Conservation (phyloP, 345 rosid species). For the Hirschfeldia incana region DNA sequence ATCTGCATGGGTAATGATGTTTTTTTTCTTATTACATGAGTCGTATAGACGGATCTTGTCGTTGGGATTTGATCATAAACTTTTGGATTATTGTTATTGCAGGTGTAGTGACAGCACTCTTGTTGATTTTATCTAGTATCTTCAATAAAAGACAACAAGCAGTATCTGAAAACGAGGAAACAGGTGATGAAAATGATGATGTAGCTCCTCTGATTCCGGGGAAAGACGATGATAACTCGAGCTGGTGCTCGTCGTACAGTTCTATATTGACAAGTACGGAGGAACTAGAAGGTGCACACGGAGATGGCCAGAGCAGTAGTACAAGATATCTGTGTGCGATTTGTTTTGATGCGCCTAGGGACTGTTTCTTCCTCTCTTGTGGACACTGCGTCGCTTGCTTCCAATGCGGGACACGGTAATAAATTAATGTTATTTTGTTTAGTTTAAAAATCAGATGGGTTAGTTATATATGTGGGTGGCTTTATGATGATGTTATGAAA, state of each 20-base stretch:
- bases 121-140: slow-evolving; percentile 59
- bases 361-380: slow-evolving; percentile 98
- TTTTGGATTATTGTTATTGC: slow-evolving; percentile 15
- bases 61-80: background rate
- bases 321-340: slow-evolving; percentile 93
- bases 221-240: slow-evolving; percentile 87
- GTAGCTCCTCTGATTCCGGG: slow-evolving; percentile 73
- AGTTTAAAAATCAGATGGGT: background rate
- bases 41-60: background rate
- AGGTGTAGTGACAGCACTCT: slow-evolving; percentile 73
- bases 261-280: slow-evolving; percentile 68
- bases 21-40: slow-evolving; percentile 5
- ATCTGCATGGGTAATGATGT: slow-evolving; percentile 67
- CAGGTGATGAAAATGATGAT: slow-evolving; percentile 39
- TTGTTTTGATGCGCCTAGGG: slow-evolving; percentile 98
- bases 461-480: no score
- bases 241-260: slow-evolving; percentile 95
- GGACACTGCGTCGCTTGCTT: slow-evolving; percentile 95
- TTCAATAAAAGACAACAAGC: slow-evolving; percentile 54
- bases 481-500: background rate
- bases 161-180: slow-evolving; percentile 42
- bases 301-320: slow-evolving; percentile 57
- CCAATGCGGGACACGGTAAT: slow-evolving; percentile 88
- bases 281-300: slow-evolving; percentile 65
- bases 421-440: background rate